Conservation (phyloP, 2,329 filamentous ascomycete genomes). For the Diaporthe sp. region DNA sequence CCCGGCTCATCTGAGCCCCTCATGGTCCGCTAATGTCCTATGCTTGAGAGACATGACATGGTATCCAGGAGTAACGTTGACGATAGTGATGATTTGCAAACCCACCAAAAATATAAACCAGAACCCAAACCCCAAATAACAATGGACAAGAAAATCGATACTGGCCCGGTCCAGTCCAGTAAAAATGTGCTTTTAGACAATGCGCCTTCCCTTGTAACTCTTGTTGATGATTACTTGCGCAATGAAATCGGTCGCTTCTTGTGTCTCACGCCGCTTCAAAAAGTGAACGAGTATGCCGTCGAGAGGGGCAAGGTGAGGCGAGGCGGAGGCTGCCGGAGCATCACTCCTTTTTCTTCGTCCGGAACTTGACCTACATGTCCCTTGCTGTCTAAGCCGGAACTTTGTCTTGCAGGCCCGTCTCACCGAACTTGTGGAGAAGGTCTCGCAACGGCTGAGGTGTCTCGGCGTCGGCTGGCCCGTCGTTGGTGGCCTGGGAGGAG, state of each 20-base stretch:
- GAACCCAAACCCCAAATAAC: background rate
- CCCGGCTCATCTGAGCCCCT: background rate
- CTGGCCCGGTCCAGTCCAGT: constrained; percentile 1
- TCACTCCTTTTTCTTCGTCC: background rate
- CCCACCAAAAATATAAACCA: background rate
- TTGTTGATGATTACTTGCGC: background rate
- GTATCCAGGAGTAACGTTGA: constrained; percentile 19
- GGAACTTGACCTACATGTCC: too few species aligned
- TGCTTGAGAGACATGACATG: constrained; percentile 1
- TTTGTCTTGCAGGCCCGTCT: background rate
- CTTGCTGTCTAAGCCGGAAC: background rate
- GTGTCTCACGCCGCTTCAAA: background rate
- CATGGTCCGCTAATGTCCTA: constrained; percentile 1
- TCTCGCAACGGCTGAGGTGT: background rate
- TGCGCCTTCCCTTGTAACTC: constrained; percentile 9
- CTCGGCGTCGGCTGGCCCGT: constrained; percentile 58
- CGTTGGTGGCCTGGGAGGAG: constrained; percentile 71
- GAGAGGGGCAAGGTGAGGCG: background rate
- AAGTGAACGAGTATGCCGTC: background rate
- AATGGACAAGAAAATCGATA: constrained; percentile 22
- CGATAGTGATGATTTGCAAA: constrained; percentile 15
- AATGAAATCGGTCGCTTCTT: background rate
- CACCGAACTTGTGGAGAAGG: constrained; percentile 20
- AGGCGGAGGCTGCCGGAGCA: background rate
- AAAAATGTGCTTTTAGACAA: constrained; percentile 11